Conservation (phyloP, 805 yeast species). For the Trichomonascus vanleenenianus region DNA sequence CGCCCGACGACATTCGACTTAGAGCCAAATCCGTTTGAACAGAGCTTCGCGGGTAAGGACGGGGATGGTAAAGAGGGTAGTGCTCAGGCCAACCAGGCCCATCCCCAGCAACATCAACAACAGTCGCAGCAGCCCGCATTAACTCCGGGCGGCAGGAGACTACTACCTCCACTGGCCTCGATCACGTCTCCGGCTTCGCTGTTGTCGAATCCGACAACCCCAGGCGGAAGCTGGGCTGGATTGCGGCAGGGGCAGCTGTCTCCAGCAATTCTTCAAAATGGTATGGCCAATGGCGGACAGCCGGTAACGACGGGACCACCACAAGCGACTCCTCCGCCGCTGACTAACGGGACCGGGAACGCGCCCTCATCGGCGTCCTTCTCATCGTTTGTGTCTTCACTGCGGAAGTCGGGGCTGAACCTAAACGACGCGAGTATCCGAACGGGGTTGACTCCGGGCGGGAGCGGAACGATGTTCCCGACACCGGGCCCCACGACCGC, state of each 20-base stretch:
- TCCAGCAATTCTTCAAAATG: slow-evolving; percentile 30
- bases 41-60: slow-evolving; percentile 70
- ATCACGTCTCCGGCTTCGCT: slow-evolving; percentile 23
- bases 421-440: slow-evolving; percentile 31
- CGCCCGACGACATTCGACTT: slow-evolving; percentile 45
- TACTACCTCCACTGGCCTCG: slow-evolving; percentile 24
- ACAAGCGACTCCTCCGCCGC: slow-evolving; percentile 22
- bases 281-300: slow-evolving; percentile 20
- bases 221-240: slow-evolving; percentile 15
- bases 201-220: slow-evolving; percentile 11
- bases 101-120: too few species aligned
- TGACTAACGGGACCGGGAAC: slow-evolving; percentile 10
- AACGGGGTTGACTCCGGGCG: slow-evolving; percentile 33
- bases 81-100: not conserved
- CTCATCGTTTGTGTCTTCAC: slow-evolving; percentile 1
- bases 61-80: slow-evolving; percentile 5
- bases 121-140: slow-evolving; percentile 10
- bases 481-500: slow-evolving; percentile 31
- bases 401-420: slow-evolving; percentile 3
- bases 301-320: not conserved
- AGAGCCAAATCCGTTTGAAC: slow-evolving; percentile 94
- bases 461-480: slow-evolving; percentile 27
- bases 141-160: slow-evolving; percentile 20
- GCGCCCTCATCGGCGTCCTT: not conserved
- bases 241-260: slow-evolving; percentile 30